Conservation (phyloP, 306 rosid species). For the Sechiopsis laciniata region DNA sequence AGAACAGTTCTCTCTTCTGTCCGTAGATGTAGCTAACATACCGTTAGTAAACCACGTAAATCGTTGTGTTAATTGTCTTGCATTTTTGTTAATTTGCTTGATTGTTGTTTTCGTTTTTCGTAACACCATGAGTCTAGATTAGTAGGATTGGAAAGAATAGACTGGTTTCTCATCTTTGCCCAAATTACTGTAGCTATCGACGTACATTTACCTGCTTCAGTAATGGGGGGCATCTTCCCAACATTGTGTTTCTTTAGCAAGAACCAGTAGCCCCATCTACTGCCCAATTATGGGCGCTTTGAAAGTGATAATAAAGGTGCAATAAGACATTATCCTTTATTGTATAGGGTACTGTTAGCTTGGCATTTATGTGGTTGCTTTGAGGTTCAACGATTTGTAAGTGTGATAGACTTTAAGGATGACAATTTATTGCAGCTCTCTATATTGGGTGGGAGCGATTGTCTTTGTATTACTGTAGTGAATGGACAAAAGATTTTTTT, state of each 20-base stretch:
- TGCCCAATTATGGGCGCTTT: conserved; percentile 9
- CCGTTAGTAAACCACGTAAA: too few species aligned
- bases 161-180: not conserved
- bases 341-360: conserved; percentile 14
- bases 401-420: not conserved
- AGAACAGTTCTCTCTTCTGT: too few species aligned
- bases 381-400: conserved; percentile 11
- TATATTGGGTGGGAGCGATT: conserved; percentile 8
- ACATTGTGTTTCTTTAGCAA: conserved; percentile 20
- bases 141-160: not conserved
- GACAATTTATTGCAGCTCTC: conserved; percentile 17
- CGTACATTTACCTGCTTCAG: conserved; percentile 14
- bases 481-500: conserved; percentile 12
- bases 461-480: not conserved
- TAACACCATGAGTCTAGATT: too few species aligned
- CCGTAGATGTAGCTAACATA: too few species aligned
- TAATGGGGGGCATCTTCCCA: conserved; percentile 21
- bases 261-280: conserved; percentile 15
- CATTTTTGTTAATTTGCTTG: too few species aligned
- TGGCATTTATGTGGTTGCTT: conserved; percentile 18
- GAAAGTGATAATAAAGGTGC: conserved; percentile 17
- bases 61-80: too few species aligned
- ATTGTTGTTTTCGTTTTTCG: too few species aligned
- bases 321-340: conserved; percentile 20
- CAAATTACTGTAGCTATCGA: conserved; percentile 14